Conservation (phyloP, 345 rosid species). For the Arabis alpina region DNA sequence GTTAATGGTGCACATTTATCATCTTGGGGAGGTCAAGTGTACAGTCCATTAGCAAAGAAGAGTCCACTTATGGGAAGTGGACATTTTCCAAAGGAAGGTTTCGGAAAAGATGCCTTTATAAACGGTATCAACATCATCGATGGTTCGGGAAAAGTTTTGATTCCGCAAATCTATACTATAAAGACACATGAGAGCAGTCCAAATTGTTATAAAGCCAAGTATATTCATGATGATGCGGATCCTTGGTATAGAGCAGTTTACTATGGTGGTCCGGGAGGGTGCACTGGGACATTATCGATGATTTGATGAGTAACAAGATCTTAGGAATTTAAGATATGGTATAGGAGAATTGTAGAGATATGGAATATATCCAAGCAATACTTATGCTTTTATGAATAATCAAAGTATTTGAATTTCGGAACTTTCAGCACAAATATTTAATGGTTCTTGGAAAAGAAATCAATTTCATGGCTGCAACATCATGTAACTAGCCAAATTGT, state of each 20-base stretch:
- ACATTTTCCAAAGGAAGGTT: slow-evolving; percentile 40
- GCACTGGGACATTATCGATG: background rate
- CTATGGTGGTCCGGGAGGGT: slow-evolving; percentile 42
- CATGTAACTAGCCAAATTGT: background rate
- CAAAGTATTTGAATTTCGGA: background rate
- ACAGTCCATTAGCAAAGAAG: slow-evolving; percentile 28
- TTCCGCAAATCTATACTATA: slow-evolving; percentile 31
- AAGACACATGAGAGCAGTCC: slow-evolving; percentile 17
- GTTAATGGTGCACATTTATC: slow-evolving; percentile 17
- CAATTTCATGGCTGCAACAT: background rate
- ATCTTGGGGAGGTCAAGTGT: slow-evolving; percentile 43
- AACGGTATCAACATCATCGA: slow-evolving; percentile 29
- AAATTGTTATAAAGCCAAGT: slow-evolving; percentile 31
- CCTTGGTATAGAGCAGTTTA: slow-evolving; percentile 32
- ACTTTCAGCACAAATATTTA: background rate
- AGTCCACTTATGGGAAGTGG: slow-evolving; percentile 45
- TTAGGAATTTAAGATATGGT: background rate
- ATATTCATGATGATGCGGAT: slow-evolving; percentile 22
- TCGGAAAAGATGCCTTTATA: slow-evolving; percentile 26
- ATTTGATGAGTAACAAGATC: background rate
- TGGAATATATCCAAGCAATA: background rate
- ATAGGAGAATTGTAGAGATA: background rate
- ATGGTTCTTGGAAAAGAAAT: background rate
- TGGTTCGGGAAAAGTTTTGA: slow-evolving; percentile 11
- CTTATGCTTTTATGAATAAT: slow-evolving; percentile 7